Conservation (phyloP, 2,329 filamentous ascomycete genomes). For the Microsporum audouinii region DNA sequence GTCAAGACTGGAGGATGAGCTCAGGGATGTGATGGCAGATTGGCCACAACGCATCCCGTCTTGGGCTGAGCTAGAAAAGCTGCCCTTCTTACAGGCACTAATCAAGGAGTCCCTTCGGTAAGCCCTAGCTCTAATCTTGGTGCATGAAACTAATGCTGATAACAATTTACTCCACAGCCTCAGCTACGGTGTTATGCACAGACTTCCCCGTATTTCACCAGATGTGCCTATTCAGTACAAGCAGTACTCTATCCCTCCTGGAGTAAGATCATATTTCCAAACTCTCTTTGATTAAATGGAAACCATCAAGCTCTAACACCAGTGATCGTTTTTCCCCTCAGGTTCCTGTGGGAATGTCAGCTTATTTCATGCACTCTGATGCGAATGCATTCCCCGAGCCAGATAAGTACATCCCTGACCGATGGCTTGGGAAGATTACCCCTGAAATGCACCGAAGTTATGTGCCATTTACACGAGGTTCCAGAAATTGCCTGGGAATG, state of each 20-base stretch:
- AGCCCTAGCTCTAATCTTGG: not conserved
- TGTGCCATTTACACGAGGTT: slow-evolving; percentile 22
- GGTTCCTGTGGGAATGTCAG: slow-evolving; percentile 17
- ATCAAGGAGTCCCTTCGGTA: slow-evolving; percentile 23
- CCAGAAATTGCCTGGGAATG: slow-evolving; percentile 22
- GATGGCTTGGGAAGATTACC: slow-evolving; percentile 20
- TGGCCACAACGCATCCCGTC: slow-evolving; percentile 18
- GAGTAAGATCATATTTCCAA: slow-evolving; percentile 11
- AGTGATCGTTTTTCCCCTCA: not conserved
- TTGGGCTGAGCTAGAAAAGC: not conserved
- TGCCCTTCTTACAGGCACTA: slow-evolving; percentile 19
- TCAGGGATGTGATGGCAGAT: slow-evolving; percentile 17
- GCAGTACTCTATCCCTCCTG: slow-evolving; percentile 16
- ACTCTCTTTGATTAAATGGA: not conserved
- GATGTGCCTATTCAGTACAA: slow-evolving; percentile 14
- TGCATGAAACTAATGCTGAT: not conserved
- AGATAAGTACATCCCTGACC: slow-evolving; percentile 21
- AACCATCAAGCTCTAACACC: not conserved
- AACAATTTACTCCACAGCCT: not conserved
- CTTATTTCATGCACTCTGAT: slow-evolving; percentile 15
- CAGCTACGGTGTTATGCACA: not conserved
- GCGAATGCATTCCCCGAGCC: slow-evolving; percentile 21
- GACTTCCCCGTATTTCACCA: slow-evolving; percentile 16
- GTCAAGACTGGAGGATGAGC: slow-evolving; percentile 9
- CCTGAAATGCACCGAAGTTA: slow-evolving; percentile 18